These are phyloP conservation scores for Phellopilus nigrolimitatus DNA, from an alignment of 1,284 basidiomycete species.

Conservation along the genomic window DNA sequence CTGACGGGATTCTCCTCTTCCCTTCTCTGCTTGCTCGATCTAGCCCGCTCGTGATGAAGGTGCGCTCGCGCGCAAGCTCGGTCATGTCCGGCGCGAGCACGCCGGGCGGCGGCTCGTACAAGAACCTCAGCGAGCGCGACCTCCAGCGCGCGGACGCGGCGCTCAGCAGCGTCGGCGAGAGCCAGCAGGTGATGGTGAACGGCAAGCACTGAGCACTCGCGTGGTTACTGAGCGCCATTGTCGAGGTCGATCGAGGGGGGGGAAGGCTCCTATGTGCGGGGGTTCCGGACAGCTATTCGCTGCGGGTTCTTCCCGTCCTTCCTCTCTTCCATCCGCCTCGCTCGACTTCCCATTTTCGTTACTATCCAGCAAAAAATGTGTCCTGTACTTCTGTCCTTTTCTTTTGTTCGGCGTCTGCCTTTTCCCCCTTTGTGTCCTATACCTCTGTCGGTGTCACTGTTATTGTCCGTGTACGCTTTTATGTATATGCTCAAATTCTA, in stretches of 20 bases:
- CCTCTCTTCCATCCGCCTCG: too few species aligned
- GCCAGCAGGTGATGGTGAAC: conserved; percentile 30
- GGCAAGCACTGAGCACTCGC: conserved; percentile 22
- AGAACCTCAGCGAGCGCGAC: conserved; percentile 80
- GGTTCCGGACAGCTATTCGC: too few species aligned
- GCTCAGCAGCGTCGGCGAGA: conserved; percentile 54
- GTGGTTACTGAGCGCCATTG: background rate
- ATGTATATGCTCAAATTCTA: too few species aligned
- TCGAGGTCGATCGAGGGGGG: background rate
- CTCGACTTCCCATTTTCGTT: too few species aligned
- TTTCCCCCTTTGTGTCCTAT: too few species aligned
- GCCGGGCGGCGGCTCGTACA: conserved; percentile 73
- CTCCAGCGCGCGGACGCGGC: conserved; percentile 80
- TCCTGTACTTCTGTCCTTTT: too few species aligned
- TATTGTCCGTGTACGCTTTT: too few species aligned
- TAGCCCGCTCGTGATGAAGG: conserved; percentile 88
- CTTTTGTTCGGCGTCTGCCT: too few species aligned
- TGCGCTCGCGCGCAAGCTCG: conserved; percentile 81
- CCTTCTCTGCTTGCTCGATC: conserved; percentile 17
- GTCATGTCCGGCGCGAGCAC: conserved; percentile 86
- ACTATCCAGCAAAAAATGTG: too few species aligned
- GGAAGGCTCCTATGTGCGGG: too few species aligned
- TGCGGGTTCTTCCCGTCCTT: too few species aligned
- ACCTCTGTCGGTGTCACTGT: too few species aligned
- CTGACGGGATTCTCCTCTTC: background rate